Evolutionary conservation across 495 filamentous ascomycete species (phyloP), one percentile per base, ranked within the genome.

Genomic region (Penicillium goetzii): DNA sequence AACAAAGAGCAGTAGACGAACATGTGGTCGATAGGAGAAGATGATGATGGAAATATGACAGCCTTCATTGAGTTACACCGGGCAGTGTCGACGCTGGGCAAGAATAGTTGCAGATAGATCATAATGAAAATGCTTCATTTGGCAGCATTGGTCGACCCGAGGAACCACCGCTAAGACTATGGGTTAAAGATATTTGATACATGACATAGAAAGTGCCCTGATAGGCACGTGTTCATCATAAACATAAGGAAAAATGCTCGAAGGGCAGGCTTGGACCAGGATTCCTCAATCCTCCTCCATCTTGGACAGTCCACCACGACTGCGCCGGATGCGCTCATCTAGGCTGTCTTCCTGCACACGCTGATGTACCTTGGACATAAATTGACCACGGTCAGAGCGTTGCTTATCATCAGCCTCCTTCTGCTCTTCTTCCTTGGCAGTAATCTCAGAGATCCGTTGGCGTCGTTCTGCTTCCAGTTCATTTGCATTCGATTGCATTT

Each of bases 401-500:
- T 72, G 72, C 30, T 72, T 72, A 21, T 82, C 78, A 50, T 96
- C 92, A 1, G 81, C 83, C 68, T 90, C 87, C 34, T 80, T 78
- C 63, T 86, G 84, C 19, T 78, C 74, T 51, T 87, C 80, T 62
- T 96, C 92, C 58, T 81, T 81, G 41, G 85, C 84, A 33, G 83
- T 84, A 41, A 95, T 81, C 5, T 87, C 84, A 1, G 86, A 84
- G 23, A 97, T 79, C 28, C 93, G 86, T 47, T 84, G 83, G 52
- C 86, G 85, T 21, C 95, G 90, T 53, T 90, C 87, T 40, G 81
- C 66, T 72, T 97, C 91, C 62, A 99, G 81, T 14, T 90, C 85
- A 3, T 81, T 80, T n/a, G 95, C 95, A 58, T 91, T 91, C 26
- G 85, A 83, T 69, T 92, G 91, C 95, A 99, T 99, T 36, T 88